Conservation (phyloP, 1,284 basidiomycete genomes). For the Moesziomyces globuligerus region DNA sequence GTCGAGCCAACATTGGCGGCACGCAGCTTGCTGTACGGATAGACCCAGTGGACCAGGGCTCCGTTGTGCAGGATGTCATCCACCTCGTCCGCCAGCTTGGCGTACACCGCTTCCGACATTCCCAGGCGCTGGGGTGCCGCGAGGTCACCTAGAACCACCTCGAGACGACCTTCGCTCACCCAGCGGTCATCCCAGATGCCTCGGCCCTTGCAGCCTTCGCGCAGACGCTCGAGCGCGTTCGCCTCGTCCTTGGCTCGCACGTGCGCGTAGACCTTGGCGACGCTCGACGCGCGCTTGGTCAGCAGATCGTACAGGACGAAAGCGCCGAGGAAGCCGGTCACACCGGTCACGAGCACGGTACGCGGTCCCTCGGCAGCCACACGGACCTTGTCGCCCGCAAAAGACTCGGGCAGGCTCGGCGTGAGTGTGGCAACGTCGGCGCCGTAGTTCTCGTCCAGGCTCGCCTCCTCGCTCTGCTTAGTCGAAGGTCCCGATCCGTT, state of each 20-base stretch:
- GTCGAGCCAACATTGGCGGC: slow-evolving; percentile 91
- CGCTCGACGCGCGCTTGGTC: slow-evolving; percentile 71
- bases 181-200: slow-evolving; percentile 94
- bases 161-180: slow-evolving; percentile 77
- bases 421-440: slow-evolving; percentile 80
- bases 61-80: slow-evolving; percentile 95
- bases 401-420: slow-evolving; percentile 62
- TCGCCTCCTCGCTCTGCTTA: slow-evolving; percentile 56
- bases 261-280: slow-evolving; percentile 89
- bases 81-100: slow-evolving; percentile 76
- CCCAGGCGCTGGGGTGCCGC: slow-evolving; percentile 79
- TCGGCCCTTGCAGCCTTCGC: slow-evolving; percentile 80
- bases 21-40: slow-evolving; percentile 93
- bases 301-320: slow-evolving; percentile 89
- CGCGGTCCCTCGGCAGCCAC: slow-evolving; percentile 64
- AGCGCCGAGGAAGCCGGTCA: slow-evolving; percentile 95
- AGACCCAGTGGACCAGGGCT: slow-evolving; percentile 98
- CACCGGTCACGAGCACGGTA: slow-evolving; percentile 93
- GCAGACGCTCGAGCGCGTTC: slow-evolving; percentile 78
- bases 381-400: slow-evolving; percentile 37
- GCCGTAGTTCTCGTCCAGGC: slow-evolving; percentile 74
- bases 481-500: slow-evolving; percentile 5
- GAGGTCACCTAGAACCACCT: slow-evolving; percentile 90
- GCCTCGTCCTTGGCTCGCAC: slow-evolving; percentile 79
- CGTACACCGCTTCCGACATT: slow-evolving; percentile 76